Evolutionary conservation across 441 rosid species (phyloP), one percentile per base, ranked within the genome.

Genomic region (Pelargonium australe): DNA sequence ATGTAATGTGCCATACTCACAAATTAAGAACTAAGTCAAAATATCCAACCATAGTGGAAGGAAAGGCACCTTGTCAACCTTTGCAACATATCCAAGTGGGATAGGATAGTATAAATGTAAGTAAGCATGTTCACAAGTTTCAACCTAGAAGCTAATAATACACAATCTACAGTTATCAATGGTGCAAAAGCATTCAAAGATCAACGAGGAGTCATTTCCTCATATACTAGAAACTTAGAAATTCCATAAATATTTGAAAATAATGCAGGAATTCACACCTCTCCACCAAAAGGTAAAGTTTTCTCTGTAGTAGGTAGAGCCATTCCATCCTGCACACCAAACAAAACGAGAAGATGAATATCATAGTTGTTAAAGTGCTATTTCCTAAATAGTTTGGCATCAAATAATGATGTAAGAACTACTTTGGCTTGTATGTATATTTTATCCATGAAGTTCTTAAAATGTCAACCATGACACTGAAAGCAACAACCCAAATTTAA

Each of bases 201-300:
- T 65, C 19, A 72, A 65, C 20, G 41, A 41, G 8, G 20, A 66
- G 20, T 25, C 43, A 41, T 65, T 68, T 72, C 65, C 44, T 66
- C 62, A 63, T 16, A 51, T 40, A 60, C 40, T 34, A 17, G n/a
- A 63, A 65, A 17, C 8, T 65, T 44, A 20, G 51, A 44, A 67
- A 58, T 44, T 61, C 31, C 53, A 55, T 23, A 72, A 7, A 16
- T 28, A 76, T 20, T 60, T 69, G 40, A 80, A 71, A 70, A 34
- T 11, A 62, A 49, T 68, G 70, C 44, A 45, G 72, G 70, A 72
- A 74, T 67, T 17, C 75, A 64, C 62, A 90, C 99, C 86, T 95
- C 99, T 84, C 99, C 98, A 67, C 99, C 99, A 73, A 90, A 92
- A 61, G 95, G 94, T 69, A 95, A 80, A 69, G 89, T 90, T 86